phyloP scores from a whole-genome alignment of 1,139 yeast genomes.

The Kodamaea arcana region DNA sequence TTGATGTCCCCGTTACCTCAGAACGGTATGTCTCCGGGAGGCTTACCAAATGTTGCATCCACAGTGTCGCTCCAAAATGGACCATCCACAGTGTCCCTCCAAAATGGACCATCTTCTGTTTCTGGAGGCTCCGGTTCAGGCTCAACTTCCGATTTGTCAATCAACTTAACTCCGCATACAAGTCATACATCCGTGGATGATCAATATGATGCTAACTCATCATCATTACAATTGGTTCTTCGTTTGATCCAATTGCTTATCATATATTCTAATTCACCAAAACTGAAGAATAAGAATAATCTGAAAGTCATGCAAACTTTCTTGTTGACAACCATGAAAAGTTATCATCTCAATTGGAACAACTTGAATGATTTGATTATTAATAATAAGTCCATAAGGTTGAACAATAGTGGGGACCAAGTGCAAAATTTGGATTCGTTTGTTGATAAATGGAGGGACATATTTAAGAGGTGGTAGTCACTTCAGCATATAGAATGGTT shows the following conservation, averaged over 20 bases:
- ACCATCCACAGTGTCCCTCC: not conserved
- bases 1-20: not conserved
- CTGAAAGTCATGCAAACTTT: slow-evolving; percentile 33
- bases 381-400: slow-evolving; percentile 33
- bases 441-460: slow-evolving; percentile 36
- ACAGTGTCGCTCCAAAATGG: not conserved
- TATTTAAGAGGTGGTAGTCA: slow-evolving; percentile 14
- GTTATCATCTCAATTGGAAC: slow-evolving; percentile 45
- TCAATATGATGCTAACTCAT: slow-evolving; percentile 16
- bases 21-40: too few species aligned
- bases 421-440: slow-evolving; percentile 33
- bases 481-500: not conserved
- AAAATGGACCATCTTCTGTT: not conserved
- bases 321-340: slow-evolving; percentile 31
- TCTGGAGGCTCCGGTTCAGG: not conserved
- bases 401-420: slow-evolving; percentile 35
- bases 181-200: slow-evolving; percentile 1
- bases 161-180: slow-evolving; percentile 1
- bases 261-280: slow-evolving; percentile 35
- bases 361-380: slow-evolving; percentile 30
- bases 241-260: slow-evolving; percentile 34
- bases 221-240: slow-evolving; percentile 25
- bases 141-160: slow-evolving; percentile 6
- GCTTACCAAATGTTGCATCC: too few species aligned
- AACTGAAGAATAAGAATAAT: slow-evolving; percentile 29